Base-by-base conservation (phyloP, 768 basidiomycete species). In the Russula griseocarnosa region DNA sequence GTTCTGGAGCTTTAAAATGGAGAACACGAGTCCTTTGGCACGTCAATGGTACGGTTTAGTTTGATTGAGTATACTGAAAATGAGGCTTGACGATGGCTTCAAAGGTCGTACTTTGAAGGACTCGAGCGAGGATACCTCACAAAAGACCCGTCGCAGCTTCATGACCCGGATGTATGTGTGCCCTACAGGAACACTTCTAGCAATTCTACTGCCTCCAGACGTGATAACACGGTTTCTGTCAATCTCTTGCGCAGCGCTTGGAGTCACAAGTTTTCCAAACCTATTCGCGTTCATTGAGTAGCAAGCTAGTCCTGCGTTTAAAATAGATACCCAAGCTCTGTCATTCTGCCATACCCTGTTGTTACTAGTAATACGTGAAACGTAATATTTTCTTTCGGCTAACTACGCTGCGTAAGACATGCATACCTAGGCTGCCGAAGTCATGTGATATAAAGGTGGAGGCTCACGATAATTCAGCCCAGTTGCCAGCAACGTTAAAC, bases 1-100 rank as follows among this genome's bases (percentile, higher is more conserved):
- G 83, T 85, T 79, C 72, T 90, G 88, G 88, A 88, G 83, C 73
- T 90, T 90, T 78, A 88, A 86, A 69, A 77, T 85, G 7, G 89
- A 90, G 73, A 80, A 74, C 44, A 86, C 85, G 2, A 58, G 61
- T 8, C 77, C 79, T 65, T 73, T 79, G n/a, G 79, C 81, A 30
- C 76, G 86, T 16, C 82, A 88, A 75, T 88, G 88, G 88, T 87
- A 66, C n/a, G 79, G 73, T 9, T n/a, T 50, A 36, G 22, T 36
- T 14, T 54, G n/a, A 44, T 24, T 51, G 6, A 13, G 28, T 16
- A 6, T 10, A 9, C 11, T 28, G 3, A 18, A 38, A 32, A 20
- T 9, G 55, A 50, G 46, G 40, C 47, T 32, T 9, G 47, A 42
- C 24, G 49, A 26, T n/a, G 20, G 28, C 40, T 51, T 10, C n/a